These are phyloP conservation scores for Lodderomyces pseudojiufengensis DNA, from an alignment of 1,139 yeast genomes.

Conservation along the genomic window DNA sequence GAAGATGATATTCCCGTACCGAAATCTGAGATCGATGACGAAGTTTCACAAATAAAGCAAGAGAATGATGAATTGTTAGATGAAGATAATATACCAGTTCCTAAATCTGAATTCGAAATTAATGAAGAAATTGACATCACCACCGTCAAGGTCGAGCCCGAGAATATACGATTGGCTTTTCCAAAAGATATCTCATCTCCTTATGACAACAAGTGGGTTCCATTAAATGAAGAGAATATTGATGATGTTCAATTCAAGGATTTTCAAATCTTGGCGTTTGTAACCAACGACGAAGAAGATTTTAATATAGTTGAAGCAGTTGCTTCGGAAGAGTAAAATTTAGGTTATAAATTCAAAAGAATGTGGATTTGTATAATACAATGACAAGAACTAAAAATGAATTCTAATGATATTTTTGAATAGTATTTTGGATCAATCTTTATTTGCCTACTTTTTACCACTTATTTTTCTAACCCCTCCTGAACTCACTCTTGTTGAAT, in stretches of 20 bases:
- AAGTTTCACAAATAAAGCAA: slow-evolving; percentile 16
- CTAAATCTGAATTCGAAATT: slow-evolving; percentile 22
- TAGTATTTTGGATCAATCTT: too few species aligned
- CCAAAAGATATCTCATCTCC: slow-evolving; percentile 41
- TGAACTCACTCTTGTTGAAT: slow-evolving; percentile 25
- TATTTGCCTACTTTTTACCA: slow-evolving; percentile 18
- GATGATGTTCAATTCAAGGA: slow-evolving; percentile 30
- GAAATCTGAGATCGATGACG: slow-evolving; percentile 20
- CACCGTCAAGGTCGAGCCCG: slow-evolving; percentile 11
- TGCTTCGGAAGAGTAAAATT: slow-evolving; percentile 32
- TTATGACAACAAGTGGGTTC: slow-evolving; percentile 40
- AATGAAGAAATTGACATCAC: slow-evolving; percentile 3
- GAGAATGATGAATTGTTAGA: slow-evolving; percentile 15
- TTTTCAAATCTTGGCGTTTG: slow-evolving; percentile 42
- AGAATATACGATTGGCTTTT: slow-evolving; percentile 35
- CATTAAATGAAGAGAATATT: slow-evolving; percentile 23
- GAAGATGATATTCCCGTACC: slow-evolving; percentile 26
- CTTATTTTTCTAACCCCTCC: slow-evolving; percentile 41
- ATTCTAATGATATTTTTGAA: too few species aligned
- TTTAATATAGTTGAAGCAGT: slow-evolving; percentile 39
- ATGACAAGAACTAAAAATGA: too few species aligned
- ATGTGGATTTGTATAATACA: neutral
- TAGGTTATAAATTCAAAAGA: neutral
- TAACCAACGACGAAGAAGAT: slow-evolving; percentile 29
- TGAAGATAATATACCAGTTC: slow-evolving; percentile 26